Conservation (phyloP, 768 basidiomycete genomes). For the Boletus tomentosulus region DNA sequence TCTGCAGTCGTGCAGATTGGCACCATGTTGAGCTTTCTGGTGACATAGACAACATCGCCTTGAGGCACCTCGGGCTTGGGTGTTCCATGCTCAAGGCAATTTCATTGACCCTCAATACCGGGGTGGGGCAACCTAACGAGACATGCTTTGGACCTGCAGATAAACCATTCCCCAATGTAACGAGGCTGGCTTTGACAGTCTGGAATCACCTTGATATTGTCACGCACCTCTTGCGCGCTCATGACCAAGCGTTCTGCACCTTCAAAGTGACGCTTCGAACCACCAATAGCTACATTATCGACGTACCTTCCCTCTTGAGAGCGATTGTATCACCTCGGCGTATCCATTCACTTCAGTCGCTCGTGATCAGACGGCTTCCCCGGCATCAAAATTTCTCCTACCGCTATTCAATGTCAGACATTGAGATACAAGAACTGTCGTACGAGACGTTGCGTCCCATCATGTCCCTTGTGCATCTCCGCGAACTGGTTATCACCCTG, state of each 20-base stretch:
- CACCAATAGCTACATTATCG: not conserved
- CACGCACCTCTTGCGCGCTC: not conserved
- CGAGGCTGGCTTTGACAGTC: not conserved
- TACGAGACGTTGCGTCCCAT: not conserved
- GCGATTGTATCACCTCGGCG: constrained; percentile 1
- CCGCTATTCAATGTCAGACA: too few relatives aligned
- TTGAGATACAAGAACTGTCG: not conserved
- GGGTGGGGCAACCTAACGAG: not conserved
- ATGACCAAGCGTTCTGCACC: not conserved
- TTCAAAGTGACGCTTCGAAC: not conserved
- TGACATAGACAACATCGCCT: not conserved
- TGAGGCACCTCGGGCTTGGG: constrained; percentile 2
- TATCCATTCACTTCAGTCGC: constrained; percentile 1
- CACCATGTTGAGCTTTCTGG: not conserved
- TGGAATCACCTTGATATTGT: not conserved
- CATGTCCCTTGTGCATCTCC: too few relatives aligned
- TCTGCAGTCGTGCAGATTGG: not conserved
- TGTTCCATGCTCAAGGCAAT: not conserved
- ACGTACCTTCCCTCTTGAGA: not conserved
- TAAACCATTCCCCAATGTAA: not conserved
- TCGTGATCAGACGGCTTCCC: not conserved
- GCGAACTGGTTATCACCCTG: not conserved
- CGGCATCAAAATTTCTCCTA: not conserved
- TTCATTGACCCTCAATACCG: not conserved
- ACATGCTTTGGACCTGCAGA: not conserved